Base-by-base conservation (phyloP, 768 basidiomycete genomes). In the Gyrodon lividus region DNA sequence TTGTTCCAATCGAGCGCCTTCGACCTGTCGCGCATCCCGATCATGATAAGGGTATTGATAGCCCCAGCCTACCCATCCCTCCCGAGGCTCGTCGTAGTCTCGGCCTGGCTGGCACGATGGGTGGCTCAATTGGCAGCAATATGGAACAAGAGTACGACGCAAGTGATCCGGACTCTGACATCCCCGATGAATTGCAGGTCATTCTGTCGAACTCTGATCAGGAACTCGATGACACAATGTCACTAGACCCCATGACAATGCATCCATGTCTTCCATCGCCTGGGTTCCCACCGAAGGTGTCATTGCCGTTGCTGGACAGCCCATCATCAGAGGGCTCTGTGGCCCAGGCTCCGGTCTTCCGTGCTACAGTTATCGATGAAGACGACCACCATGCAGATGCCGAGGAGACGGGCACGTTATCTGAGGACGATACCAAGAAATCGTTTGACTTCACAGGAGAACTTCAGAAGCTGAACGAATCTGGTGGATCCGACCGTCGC, bases 371-470 rank as follows among this genome's bases (percentile, higher is more conserved):
- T 31, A 64, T 78, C 40, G 77, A 80, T 22, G 78, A 78, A 7
- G 70, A 75, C 13, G 72, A 65, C 0, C 65, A 75, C 33, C 71
- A 70, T 19, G 70, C 61, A 1, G 72, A 77, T 35, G 52, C 72
- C 3, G 77, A 78, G 23, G 77, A 74, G 17, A 68, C 67, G 19
- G 74, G 55, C 2, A 48, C 63, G 33, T 70, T 73, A 12, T 83
- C 81, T 13, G 83, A 84, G 48, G 80, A 80, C 46, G 81, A 86
- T 55, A 91, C 89, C 0, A 89, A 84, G 71, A 86, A 79, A 59
- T 87, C 84, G 1, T 92, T 92, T 54, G 89, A 92, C 60, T 92
- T 92, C 61, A 92, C 90, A 0, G 87, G 84, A 34, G 90, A 91
- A 65, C 67, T 92, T 46, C 70, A 77, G 66, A 82, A 73, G 59